Conservation (phyloP, 495 filamentous ascomycete species). For the Penicillium ucsense region DNA sequence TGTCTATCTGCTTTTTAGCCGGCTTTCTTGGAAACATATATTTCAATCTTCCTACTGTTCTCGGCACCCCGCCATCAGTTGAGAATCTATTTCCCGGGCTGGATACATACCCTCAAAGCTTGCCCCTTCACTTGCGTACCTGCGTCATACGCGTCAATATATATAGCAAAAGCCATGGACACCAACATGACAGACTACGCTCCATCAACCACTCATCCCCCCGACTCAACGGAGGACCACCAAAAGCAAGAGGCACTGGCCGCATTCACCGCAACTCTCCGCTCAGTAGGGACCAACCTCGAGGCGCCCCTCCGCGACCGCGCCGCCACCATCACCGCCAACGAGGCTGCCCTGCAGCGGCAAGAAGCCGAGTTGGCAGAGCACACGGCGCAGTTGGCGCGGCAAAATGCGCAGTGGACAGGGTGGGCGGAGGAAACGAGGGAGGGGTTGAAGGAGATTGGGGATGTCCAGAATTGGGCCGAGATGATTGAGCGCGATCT, state of each 20-base stretch:
- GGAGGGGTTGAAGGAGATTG: slow-evolving; percentile 78
- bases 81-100: too few species aligned
- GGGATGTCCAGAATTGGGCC: slow-evolving; percentile 96
- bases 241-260: slow-evolving; percentile 52
- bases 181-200: not conserved
- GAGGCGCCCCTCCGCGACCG: slow-evolving; percentile 63
- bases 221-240: slow-evolving; percentile 4
- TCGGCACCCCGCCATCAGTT: too few species aligned
- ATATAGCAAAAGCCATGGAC: not conserved
- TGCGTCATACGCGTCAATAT: not conserved
- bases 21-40: too few species aligned
- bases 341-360: slow-evolving; percentile 54
- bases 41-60: too few species aligned
- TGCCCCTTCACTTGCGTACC: too few species aligned
- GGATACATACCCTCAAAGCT: too few species aligned
- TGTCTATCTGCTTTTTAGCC: too few species aligned
- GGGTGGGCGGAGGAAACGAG: slow-evolving; percentile 59
- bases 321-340: slow-evolving; percentile 64
- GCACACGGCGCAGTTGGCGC: slow-evolving; percentile 54
- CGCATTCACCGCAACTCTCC: slow-evolving; percentile 69
- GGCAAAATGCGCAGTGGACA: slow-evolving; percentile 61
- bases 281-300: slow-evolving; percentile 57
- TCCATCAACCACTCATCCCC: not conserved
- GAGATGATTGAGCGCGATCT: slow-evolving; percentile 92
- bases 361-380: slow-evolving; percentile 64